Evolutionary conservation across 306 rosid species (phyloP), one percentile per base, ranked within the genome.

Genomic region (Spatholobus suberectus): DNA sequence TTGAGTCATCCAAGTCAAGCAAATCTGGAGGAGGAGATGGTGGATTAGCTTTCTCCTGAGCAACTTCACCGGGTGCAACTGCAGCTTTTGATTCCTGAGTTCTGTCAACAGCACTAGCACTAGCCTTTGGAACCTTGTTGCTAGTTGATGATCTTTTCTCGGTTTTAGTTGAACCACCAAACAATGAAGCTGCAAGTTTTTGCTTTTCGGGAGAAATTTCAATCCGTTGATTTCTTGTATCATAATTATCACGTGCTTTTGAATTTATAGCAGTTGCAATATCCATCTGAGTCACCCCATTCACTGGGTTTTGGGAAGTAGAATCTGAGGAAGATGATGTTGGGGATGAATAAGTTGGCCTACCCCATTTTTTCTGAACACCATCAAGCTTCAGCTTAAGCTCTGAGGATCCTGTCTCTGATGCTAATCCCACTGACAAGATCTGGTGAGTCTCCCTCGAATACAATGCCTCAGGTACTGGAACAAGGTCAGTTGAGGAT

Each of bases 331-430:
- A 79, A 4, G 91, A 85, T 35, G 91, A 58, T 68, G 86, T 6
- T 15, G 95, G 51, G 20, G 97, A 85, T n/a, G 98, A 88, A 49
- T 88, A 88, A 23, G 91, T 54, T 63, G 94, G 90, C 88, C 83
- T 86, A 26, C 98, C 98, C 98, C 98, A 94, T 84, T 92, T 92
- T 77, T 69, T 92, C 70, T 89, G 95, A 86, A 94, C 98, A 52
- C 98, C 98, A 2, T 94, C 98, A 62, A 92, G 98, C 72, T 88
- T 85, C 54, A 94, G 83, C 89, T 85, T 92, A 41, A 92, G 91
- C 70, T 79, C 91, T 4, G 90, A 79, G 1, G 91, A 84, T 54
- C 94, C 95, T 68, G 86, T 52, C 47, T 89, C 97, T 26, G 90
- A 84, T 44, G 87, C 52, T 40, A 86, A 77, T 76, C 92, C 86